A percentile compares a stretch with the other conserved stretches of the same genome.
Conservation (phyloP, 441 rosid species). For the Breynia disticha region DNA sequence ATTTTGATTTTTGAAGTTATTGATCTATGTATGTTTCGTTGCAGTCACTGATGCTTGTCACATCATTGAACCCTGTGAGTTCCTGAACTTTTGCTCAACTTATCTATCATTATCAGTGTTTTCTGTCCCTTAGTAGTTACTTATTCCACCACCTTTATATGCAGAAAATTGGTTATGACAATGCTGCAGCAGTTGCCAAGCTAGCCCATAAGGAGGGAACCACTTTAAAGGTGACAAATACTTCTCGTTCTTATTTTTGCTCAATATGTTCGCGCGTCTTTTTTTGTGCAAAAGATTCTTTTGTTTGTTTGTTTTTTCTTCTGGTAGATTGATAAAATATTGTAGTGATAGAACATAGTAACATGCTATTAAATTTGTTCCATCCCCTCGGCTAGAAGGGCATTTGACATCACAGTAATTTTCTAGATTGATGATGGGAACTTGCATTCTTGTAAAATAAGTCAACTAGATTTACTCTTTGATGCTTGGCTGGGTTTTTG, state of each 20-base stretch:
- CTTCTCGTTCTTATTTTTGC: conserved; percentile 5
- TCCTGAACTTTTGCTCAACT: conserved; percentile 2
- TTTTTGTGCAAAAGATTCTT: too few species aligned
- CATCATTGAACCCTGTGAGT: conserved; percentile 94
- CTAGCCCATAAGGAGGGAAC: conserved; percentile 90
- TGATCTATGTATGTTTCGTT: conserved; percentile 8
- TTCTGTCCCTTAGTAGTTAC: conserved; percentile 1
- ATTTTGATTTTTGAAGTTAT: not conserved
- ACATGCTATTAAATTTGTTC: too few species aligned
- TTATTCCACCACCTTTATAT: conserved; percentile 7
- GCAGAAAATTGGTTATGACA: conserved; percentile 96
- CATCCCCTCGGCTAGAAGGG: too few species aligned
- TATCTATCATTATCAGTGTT: conserved; percentile 1
- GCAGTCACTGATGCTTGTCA: conserved; percentile 97
- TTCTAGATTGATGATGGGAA: too few species aligned
- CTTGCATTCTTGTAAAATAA: too few species aligned
- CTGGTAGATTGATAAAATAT: too few species aligned
- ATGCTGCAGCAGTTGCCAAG: conserved; percentile 98
- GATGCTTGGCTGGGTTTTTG: too few species aligned
- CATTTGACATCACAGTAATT: too few species aligned
- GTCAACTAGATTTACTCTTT: too few species aligned
- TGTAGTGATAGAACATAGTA: too few species aligned
- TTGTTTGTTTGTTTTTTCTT: too few species aligned
- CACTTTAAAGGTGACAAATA: conserved; percentile 63
- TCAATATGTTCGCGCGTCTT: too few species aligned